phyloP scores from a whole-genome alignment of 2,329 filamentous ascomycete species.

The Colletotrichum abscissum region DNA sequence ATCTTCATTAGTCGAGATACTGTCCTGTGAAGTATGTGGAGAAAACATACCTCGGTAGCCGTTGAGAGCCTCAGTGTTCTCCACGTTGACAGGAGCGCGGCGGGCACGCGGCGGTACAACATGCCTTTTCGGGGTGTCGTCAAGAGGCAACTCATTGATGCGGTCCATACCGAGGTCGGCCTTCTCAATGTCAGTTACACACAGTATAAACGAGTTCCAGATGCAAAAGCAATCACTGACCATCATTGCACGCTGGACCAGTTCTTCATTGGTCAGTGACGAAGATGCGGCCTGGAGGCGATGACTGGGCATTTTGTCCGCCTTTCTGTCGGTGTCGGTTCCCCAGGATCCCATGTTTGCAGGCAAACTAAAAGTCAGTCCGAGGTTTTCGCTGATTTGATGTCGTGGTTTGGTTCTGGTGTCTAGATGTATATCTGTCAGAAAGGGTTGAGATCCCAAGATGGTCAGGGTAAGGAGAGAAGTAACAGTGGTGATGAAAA shows the following conservation, averaged over 20 bases:
- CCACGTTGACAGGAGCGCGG: neutral
- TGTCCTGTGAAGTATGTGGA: neutral
- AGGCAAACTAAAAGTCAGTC: too few species aligned
- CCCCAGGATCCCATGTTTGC: conserved; percentile 23
- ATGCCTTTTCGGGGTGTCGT: conserved; percentile 31
- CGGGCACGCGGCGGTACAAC: conserved; percentile 1
- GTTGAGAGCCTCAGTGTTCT: conserved; percentile 9
- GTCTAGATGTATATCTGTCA: neutral
- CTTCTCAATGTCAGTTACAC: conserved; percentile 33
- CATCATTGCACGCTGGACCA: conserved; percentile 19
- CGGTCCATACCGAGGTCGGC: conserved; percentile 44
- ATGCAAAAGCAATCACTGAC: neutral
- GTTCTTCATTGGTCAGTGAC: neutral
- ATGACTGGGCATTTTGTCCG: conserved; percentile 19
- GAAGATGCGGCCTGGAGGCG: neutral
- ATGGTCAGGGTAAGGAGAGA: neutral
- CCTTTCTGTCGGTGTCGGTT: neutral
- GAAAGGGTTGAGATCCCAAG: neutral
- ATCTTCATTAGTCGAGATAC: neutral
- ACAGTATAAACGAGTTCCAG: neutral
- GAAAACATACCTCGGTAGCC: conserved; percentile 9
- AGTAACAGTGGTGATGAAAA: neutral
- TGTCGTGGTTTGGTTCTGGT: neutral
- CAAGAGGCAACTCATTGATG: conserved; percentile 40
- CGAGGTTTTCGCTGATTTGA: neutral